phyloP scores from a whole-genome alignment of 176 grass and related monocot species.

The Phoenix dactylifera region DNA sequence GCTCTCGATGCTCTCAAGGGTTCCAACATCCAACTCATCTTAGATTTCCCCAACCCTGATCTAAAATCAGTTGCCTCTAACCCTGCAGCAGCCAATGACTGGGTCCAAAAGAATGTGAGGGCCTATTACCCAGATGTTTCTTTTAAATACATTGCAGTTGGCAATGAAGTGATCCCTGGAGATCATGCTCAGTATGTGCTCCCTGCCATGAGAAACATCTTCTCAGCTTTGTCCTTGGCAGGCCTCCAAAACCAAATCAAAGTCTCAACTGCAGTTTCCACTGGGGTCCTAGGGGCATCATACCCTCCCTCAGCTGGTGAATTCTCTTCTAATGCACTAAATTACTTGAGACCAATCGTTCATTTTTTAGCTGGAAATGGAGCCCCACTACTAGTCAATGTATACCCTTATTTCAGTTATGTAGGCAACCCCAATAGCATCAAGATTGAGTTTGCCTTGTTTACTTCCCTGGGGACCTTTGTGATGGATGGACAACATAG shows the following conservation, averaged over 20 bases:
- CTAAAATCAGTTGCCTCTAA: background rate
- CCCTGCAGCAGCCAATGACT: background rate
- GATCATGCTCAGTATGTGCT: background rate
- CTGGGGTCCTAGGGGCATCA: background rate
- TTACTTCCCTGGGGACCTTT: background rate
- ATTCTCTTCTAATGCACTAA: background rate
- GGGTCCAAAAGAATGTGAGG: background rate
- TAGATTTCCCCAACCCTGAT: background rate
- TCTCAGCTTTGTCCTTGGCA: background rate
- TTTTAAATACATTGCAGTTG: constrained; percentile 1
- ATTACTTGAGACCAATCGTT: background rate
- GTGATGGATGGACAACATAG: no score
- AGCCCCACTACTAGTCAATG: background rate
- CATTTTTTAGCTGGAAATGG: background rate
- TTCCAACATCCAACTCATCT: background rate
- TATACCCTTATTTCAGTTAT: constrained; percentile 12
- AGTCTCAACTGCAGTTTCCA: background rate
- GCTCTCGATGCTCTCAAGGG: background rate
- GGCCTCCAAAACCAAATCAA: background rate
- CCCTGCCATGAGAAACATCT: constrained; percentile 4
- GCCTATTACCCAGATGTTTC: background rate
- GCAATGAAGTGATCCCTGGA: constrained; percentile 1
- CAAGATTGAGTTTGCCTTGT: background rate
- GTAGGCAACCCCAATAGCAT: background rate
- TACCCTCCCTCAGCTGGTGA: background rate